Evolutionary conservation across 805 yeast species (phyloP), one percentile per base, ranked within the genome.

Genomic region (Candida bentonensis): DNA sequence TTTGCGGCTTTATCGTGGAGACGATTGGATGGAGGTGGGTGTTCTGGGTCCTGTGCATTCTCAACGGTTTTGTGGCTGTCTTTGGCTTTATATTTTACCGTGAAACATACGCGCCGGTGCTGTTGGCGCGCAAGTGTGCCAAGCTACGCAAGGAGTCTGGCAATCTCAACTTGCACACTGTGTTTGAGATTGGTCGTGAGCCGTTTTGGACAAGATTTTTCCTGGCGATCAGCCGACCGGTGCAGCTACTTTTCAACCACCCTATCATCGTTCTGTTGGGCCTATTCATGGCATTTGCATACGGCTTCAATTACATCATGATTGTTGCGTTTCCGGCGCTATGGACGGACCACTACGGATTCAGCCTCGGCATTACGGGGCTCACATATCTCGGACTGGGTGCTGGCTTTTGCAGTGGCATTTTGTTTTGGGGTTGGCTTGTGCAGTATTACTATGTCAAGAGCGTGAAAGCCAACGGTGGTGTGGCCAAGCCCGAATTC

Each of bases 251-350:
- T 23, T 57, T 67, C 33, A 67, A 74, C 21, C 75, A 78, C 53
- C 84, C 84, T 2, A 76, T 79, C 71, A 75, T 79, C 23, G 61
- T 74, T 22, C 79, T 81, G 0, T 61, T 79, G 28, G 83, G 84
- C 2, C 56, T 72, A 3, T 77, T 73, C 56, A 69, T 76, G 74
- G 85, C 85, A 1, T 74, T 77, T 54, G 67, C 70, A 4, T 79
- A 78, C 55, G 85, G 84, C 15, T 74, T 76, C 61, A 67, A 78
- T 70, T 79, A 79, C 58, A 65, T 79, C 46, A 63, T 79, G 66
- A 66, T 79, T 45, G 76, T 74, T 17, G 68, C 79, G 2, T 78
- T 74, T 61, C 82, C 84, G 1, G 47, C 62, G 1, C 69, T 76
- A 27, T 78, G 73, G 68, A 57, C 64, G 13, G 55, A 53, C 0